Percentiles rank a stretch among this genome's conserved stretches.
Evolutionary conservation across 106 monocot species (phyloP).

Genomic region (Dactylorhiza incarnata): DNA sequence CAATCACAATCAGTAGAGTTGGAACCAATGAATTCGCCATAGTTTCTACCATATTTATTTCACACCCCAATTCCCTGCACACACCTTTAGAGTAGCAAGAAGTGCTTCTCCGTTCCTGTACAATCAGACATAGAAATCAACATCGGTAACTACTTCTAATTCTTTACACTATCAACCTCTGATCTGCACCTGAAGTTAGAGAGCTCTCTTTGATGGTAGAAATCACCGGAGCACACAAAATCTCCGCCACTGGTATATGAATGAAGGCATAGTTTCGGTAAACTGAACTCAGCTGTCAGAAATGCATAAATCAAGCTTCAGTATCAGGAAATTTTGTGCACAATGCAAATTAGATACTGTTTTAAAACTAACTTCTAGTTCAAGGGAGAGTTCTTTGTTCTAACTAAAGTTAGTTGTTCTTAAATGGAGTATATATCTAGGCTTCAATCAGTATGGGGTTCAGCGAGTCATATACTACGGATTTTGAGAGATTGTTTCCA

Average conservation of each 20-base stretch:
- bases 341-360: no score
- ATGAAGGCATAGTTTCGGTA: neutral
- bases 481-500: no score
- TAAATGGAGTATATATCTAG: no score
- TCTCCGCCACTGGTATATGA: neutral
- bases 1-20: neutral
- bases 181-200: neutral
- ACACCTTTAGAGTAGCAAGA: neutral
- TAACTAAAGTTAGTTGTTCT: no score
- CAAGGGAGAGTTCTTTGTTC: no score
- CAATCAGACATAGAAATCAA: neutral
- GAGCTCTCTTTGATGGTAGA: neutral
- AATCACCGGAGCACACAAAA: neutral
- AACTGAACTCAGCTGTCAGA: no score
- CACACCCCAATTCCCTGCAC: neutral
- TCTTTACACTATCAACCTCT: neutral
- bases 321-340: no score
- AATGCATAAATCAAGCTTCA: no score
- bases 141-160: neutral
- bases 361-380: no score
- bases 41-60: conserved; percentile 3
- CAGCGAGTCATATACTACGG: no score
- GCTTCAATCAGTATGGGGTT: no score
- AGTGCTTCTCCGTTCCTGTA: neutral
- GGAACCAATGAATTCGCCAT: neutral